phyloP scores from a whole-genome alignment of 2,329 filamentous ascomycete species.

The Erysiphe pulchra region DNA sequence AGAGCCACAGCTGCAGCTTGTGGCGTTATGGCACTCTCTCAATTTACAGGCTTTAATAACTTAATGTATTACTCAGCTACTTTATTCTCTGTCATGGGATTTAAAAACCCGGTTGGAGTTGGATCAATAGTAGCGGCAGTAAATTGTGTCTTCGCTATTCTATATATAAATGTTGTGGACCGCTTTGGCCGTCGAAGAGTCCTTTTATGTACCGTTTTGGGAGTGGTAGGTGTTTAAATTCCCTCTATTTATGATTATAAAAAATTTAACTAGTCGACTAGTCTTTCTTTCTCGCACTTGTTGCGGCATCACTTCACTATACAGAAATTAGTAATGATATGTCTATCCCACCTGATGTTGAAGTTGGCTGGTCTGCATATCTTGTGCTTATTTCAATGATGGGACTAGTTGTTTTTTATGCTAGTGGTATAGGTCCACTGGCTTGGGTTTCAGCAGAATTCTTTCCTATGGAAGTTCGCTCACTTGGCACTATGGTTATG shows the following conservation, averaged over 20 bases:
- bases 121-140: conserved; percentile 19
- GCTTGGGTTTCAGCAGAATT: conserved; percentile 24
- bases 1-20: conserved; percentile 21
- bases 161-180: conserved; percentile 23
- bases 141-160: conserved; percentile 23
- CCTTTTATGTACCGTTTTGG: conserved; percentile 18
- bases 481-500: conserved; percentile 38
- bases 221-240: conserved; percentile 14
- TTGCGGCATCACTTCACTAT: conserved; percentile 26
- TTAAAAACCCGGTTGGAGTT: conserved; percentile 22
- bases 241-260: too few species aligned
- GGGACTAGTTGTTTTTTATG: conserved; percentile 25
- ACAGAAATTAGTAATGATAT: conserved; percentile 20
- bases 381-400: conserved; percentile 35
- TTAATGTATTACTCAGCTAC: conserved; percentile 20
- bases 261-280: too few species aligned
- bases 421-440: conserved; percentile 19
- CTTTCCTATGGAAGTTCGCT: conserved; percentile 30
- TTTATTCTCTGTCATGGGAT: conserved; percentile 21
- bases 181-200: conserved; percentile 20
- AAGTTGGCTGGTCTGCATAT: conserved; percentile 21
- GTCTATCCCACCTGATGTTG: conserved; percentile 12
- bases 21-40: conserved; percentile 25
- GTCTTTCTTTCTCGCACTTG: conserved; percentile 21
- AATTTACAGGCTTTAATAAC: conserved; percentile 21